phyloP scores from a whole-genome alignment of 2,329 filamentous ascomycete species.

The Calonectria montana region DNA sequence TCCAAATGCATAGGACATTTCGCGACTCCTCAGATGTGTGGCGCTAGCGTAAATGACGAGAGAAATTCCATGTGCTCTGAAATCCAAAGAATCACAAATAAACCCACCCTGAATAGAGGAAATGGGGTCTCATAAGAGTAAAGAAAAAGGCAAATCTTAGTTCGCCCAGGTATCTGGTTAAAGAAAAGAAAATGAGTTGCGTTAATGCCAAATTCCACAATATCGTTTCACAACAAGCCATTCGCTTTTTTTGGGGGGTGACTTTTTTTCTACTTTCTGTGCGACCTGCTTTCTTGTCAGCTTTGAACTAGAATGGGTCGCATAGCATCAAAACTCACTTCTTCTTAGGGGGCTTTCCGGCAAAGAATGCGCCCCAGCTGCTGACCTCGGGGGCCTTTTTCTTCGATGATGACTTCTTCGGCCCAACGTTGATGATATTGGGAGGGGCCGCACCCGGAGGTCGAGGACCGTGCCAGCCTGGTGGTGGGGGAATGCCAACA shows the following conservation, averaged over 20 bases:
- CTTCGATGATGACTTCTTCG: constrained; percentile 38
- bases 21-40: constrained; percentile 40
- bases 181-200: constrained; percentile 32
- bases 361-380: constrained; percentile 39
- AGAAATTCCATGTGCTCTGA: constrained; percentile 16
- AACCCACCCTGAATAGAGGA: constrained; percentile 22
- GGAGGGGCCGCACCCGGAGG: constrained; percentile 19
- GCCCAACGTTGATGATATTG: constrained; percentile 37
- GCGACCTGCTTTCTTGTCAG: constrained; percentile 29
- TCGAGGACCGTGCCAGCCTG: constrained; percentile 37
- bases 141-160: constrained; percentile 15
- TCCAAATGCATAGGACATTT: constrained; percentile 43
- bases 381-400: constrained; percentile 33
- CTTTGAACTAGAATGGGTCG: background rate
- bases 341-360: constrained; percentile 46
- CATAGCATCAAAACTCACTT: constrained; percentile 38
- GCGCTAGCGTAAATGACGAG: constrained; percentile 36
- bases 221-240: constrained; percentile 32
- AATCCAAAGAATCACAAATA: constrained; percentile 27
- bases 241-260: background rate
- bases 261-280: constrained; percentile 40
- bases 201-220: constrained; percentile 31
- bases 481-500: constrained; percentile 34
- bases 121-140: constrained; percentile 28
- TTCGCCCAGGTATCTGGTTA: constrained; percentile 42